Evolutionary conservation across 1,284 basidiomycete species (phyloP).

Genomic region (Ganoderma lingzhi): DNA sequence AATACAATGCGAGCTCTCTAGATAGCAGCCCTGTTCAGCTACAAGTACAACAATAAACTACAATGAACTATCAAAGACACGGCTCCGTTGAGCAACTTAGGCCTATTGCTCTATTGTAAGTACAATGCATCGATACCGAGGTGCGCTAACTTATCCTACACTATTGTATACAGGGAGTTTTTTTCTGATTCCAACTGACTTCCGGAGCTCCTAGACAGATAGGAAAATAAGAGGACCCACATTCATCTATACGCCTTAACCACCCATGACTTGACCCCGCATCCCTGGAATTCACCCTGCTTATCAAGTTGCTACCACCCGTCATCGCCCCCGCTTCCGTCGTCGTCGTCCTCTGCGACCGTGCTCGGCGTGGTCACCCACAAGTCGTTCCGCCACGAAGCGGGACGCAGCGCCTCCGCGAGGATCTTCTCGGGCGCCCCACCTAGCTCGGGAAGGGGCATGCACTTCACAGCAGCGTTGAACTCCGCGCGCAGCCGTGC

Average conservation of each 20-base stretch:
- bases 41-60: neutral
- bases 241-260: conserved; percentile 46
- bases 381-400: conserved; percentile 18
- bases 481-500: conserved; percentile 11
- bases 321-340: conserved; percentile 34
- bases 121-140: neutral
- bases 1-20: neutral
- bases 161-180: neutral
- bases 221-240: neutral
- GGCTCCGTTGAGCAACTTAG: too few species aligned
- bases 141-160: neutral
- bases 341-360: neutral
- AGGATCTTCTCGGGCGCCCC: conserved; percentile 2
- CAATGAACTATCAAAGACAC: neutral
- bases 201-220: neutral
- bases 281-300: conserved; percentile 42
- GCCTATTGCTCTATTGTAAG: too few species aligned
- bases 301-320: neutral
- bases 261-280: conserved; percentile 55
- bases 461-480: neutral
- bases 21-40: neutral
- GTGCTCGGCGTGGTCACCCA: conserved; percentile 7
- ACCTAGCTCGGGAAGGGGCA: neutral
- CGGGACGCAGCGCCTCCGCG: conserved; percentile 18
- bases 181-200: neutral